Base-by-base conservation (phyloP, 202 grass and related monocot species). In the Thinopyrum obtusiflorum region DNA sequence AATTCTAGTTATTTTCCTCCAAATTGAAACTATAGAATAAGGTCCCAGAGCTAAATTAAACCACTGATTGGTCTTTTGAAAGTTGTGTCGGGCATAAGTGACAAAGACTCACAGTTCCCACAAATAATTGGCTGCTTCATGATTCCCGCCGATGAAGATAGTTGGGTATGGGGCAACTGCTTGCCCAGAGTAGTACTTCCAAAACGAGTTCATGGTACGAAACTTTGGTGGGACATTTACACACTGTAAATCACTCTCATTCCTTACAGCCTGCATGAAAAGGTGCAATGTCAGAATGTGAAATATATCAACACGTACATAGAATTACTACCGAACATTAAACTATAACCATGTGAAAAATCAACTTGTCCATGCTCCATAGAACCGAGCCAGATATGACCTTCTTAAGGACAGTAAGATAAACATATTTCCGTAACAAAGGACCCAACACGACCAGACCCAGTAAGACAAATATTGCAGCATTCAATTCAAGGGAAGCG, bases 151-250 rank as follows among this genome's bases (percentile, higher is more conserved):
- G 1, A 98, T 94, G 42, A 94, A 98, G 86, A 98, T 95, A 28
- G 91, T 98, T 33, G 91, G 93, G 84, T 94, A 93, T 17, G 96
- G 93, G 59, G 93, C 91, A 86, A 92, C 87, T 65, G 74, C 91
- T 91, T 95, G 84, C 47, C 90, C 93, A 7, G 93, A 94, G 82
- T 95, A 95, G 85, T 98, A 94, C 77, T 98, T 98, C 96, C 91
- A 98, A 88, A 98, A 94, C 12, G 91, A 80, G 37, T 92, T 95
- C 91, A 94, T 95, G 39, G 37, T 32, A 37, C 86, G 80, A 76
- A 23, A 90, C 24, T 94, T 98, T 83, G 49, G 85, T 73, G 74
- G 78, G 49, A 93, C 87, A 39, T 84, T 91, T 68, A 95, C 61
- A 80, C 85, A 93, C 2, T 88, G 72, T 68, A 98, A 82, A 81